These are phyloP conservation scores for Ascochyta rabiei DNA, from an alignment of 2,329 filamentous ascomycete species.

Conservation along the genomic window DNA sequence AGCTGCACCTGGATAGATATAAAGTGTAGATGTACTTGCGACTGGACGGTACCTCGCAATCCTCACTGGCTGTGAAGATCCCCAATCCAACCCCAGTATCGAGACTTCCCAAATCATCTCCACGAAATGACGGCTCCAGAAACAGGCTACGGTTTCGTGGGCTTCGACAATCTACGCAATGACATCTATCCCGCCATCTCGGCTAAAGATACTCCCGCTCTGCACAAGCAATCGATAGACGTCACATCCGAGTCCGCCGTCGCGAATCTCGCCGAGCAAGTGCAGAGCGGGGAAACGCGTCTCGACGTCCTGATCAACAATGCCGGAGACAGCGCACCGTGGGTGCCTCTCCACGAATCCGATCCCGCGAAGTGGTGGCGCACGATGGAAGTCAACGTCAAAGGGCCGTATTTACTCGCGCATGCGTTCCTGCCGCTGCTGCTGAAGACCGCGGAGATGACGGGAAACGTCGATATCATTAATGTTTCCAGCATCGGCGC, in stretches of 20 bases:
- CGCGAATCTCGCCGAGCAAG: constrained; percentile 37
- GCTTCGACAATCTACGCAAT: constrained; percentile 41
- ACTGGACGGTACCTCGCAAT: too few species aligned
- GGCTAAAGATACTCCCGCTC: constrained; percentile 45
- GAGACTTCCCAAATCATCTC: too few species aligned
- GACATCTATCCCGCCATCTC: constrained; percentile 63
- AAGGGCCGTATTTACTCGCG: constrained; percentile 55
- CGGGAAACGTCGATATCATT: constrained; percentile 44
- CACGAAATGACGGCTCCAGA: not conserved
- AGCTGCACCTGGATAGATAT: too few species aligned
- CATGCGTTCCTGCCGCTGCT: constrained; percentile 55
- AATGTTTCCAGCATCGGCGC: constrained; percentile 56
- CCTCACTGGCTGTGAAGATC: too few species aligned
- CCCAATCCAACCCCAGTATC: too few species aligned
- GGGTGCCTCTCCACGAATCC: constrained; percentile 38
- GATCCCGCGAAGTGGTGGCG: constrained; percentile 51
- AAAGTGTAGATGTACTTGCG: too few species aligned
- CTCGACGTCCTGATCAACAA: constrained; percentile 59
- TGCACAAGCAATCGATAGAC: constrained; percentile 51
- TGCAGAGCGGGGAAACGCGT: constrained; percentile 28
- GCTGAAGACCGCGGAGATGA: constrained; percentile 25
- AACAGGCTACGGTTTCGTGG: constrained; percentile 21
- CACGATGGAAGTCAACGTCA: constrained; percentile 57
- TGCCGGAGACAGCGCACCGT: constrained; percentile 48
- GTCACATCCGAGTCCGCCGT: constrained; percentile 50